These are phyloP conservation scores for Phytophthora quininea DNA, from an alignment of 352 stramenopile genomes.

Conservation along the genomic window DNA sequence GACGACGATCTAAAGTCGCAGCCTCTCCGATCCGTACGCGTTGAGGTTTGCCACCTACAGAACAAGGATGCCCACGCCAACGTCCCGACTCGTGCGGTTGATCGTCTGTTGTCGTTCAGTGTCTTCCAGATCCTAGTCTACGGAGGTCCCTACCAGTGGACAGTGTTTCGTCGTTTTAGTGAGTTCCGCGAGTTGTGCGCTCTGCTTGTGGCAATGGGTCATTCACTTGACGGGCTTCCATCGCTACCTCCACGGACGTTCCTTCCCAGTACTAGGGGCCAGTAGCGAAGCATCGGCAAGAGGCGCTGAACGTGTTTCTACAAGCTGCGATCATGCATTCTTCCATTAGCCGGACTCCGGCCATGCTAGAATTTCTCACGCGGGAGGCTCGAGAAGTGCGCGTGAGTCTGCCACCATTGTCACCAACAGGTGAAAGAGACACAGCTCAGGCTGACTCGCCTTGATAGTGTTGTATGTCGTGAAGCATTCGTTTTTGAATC, in stretches of 20 bases:
- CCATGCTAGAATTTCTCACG: conserved; percentile 83
- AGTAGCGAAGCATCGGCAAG: conserved; percentile 77
- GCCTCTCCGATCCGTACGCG: conserved; percentile 76
- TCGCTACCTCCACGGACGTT: conserved; percentile 74
- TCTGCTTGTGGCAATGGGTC: conserved; percentile 51
- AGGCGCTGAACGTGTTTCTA: conserved; percentile 79
- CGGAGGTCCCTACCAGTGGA: conserved; percentile 86
- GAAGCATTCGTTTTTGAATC: background rate
- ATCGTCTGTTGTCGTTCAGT: conserved; percentile 80
- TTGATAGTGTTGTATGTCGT: conserved; percentile 14
- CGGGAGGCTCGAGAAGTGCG: conserved; percentile 75
- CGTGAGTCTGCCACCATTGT: conserved; percentile 80
- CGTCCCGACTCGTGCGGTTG: conserved; percentile 70
- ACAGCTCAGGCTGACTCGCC: conserved; percentile 51
- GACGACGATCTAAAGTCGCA: conserved; percentile 74
- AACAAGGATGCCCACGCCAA: conserved; percentile 89
- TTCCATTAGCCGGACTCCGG: conserved; percentile 63
- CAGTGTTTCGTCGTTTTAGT: conserved; percentile 84
- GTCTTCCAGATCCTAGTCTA: conserved; percentile 88
- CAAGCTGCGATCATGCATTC: conserved; percentile 88
- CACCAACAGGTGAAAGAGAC: conserved; percentile 56
- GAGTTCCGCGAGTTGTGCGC: conserved; percentile 74
- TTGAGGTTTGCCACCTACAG: conserved; percentile 86
- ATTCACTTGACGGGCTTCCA: conserved; percentile 61
- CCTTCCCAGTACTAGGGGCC: conserved; percentile 69